A percentile compares a stretch with the other conserved stretches of the same genome.
Conservation (phyloP, 345 rosid genomes). For the Acer saccharum region DNA sequence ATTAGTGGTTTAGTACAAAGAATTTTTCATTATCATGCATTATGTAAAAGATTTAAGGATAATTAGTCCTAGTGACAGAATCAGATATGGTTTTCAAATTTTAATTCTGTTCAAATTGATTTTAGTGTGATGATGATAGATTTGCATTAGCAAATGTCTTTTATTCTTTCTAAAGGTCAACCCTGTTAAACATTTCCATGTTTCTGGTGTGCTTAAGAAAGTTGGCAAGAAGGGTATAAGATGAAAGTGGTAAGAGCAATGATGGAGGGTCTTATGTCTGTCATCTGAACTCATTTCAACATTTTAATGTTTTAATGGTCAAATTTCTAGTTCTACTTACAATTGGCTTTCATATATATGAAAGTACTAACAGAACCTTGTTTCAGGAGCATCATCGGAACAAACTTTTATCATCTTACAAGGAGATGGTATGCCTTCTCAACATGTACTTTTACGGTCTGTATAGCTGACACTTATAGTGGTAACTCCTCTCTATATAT, state of each 20-base stretch:
- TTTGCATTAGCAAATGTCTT: background rate
- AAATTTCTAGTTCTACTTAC: background rate
- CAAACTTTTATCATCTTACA: constrained; percentile 68
- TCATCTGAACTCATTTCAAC: background rate
- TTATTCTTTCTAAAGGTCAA: background rate
- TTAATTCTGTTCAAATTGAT: background rate
- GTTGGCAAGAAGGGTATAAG: background rate
- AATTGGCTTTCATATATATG: background rate
- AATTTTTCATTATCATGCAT: background rate
- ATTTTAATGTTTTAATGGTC: background rate
- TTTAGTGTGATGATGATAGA: background rate
- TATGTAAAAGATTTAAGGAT: background rate
- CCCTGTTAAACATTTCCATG: background rate
- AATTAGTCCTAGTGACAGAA: background rate
- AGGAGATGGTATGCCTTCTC: constrained; percentile 64
- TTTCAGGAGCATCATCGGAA: constrained; percentile 52
- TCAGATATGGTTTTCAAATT: constrained; percentile 7
- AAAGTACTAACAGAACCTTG: constrained; percentile 13
- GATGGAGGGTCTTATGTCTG: no score
- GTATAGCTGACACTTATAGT: background rate
- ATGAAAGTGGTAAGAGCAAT: no score
- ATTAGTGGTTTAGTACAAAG: background rate
- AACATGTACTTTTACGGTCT: background rate
- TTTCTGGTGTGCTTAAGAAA: background rate
- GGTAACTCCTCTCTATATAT: background rate